phyloP scores from a whole-genome alignment of 164 flowering plant species.

The Aristolochia californica region DNA sequence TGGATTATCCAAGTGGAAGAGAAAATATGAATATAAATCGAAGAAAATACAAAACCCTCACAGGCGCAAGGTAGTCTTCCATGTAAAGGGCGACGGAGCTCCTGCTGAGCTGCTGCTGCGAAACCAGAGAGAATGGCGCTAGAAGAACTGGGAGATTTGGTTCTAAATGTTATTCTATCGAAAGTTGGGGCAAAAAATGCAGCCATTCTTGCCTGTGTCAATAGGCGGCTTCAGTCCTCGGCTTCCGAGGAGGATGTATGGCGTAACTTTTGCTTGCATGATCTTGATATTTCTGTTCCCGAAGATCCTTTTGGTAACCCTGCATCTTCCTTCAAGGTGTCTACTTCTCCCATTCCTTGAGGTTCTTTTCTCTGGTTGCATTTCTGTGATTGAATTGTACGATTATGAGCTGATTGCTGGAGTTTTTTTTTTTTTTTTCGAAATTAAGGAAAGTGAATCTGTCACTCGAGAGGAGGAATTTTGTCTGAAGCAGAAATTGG shows the following conservation, averaged over 20 bases:
- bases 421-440: too few species aligned
- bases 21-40: too few species aligned
- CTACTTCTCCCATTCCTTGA: too few species aligned
- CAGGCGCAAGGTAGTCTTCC: too few species aligned
- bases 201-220: constrained; percentile 42
- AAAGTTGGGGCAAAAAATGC: constrained; percentile 37
- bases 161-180: constrained; percentile 32
- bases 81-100: background rate
- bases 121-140: constrained; percentile 17
- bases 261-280: constrained; percentile 39
- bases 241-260: constrained; percentile 68
- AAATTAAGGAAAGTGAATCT: too few species aligned
- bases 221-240: constrained; percentile 24
- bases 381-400: background rate
- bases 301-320: constrained; percentile 49
- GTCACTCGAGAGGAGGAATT: too few species aligned
- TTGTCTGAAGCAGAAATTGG: too few species aligned
- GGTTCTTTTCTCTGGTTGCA: background rate
- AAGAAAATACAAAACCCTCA: too few species aligned
- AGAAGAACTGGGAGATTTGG: constrained; percentile 50
- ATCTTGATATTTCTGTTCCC: constrained; percentile 51
- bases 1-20: too few species aligned
- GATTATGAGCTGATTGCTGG: background rate
- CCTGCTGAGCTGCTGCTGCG: background rate
- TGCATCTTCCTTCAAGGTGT: constrained; percentile 69